A percentile compares a stretch with the other conserved stretches of the same genome.
phyloP scores from a whole-genome alignment of 1,284 basidiomycete species.

The Paramarasmius palmivorus region DNA sequence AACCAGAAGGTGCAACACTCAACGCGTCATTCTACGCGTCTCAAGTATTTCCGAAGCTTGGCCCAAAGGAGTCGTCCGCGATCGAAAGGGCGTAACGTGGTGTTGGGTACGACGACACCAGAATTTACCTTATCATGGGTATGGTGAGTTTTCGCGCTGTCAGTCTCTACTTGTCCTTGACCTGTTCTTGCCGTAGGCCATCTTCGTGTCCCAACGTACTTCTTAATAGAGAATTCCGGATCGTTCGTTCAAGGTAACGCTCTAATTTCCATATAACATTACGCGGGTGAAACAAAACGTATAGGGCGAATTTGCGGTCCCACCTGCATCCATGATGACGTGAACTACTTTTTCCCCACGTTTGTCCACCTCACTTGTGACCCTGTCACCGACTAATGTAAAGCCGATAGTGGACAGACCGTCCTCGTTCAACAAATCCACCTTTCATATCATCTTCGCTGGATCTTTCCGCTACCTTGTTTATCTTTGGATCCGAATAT shows the following conservation, averaged over 20 bases:
- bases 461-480: slow-evolving; percentile 23
- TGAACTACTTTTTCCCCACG: slow-evolving; percentile 19
- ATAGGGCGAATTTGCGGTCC: slow-evolving; percentile 14
- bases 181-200: slow-evolving; percentile 12
- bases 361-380: slow-evolving; percentile 3
- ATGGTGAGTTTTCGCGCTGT: slow-evolving; percentile 24
- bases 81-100: slow-evolving; percentile 9
- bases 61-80: not conserved
- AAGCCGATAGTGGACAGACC: not conserved
- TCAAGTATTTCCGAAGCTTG: slow-evolving; percentile 23
- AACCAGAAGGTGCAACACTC: slow-evolving; percentile 7
- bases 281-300: not conserved
- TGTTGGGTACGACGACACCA: slow-evolving; percentile 6
- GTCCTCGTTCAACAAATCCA: slow-evolving; percentile 21
- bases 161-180: not conserved
- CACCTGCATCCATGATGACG: slow-evolving; percentile 22
- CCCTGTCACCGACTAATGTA: not conserved
- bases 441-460: slow-evolving; percentile 22
- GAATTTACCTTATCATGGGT: slow-evolving; percentile 25
- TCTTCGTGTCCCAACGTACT: slow-evolving; percentile 26
- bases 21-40: slow-evolving; percentile 3
- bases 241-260: slow-evolving; percentile 19
- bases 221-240: slow-evolving; percentile 14
- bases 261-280: no score
- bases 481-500: slow-evolving; percentile 23